Evolutionary conservation across 2,329 filamentous ascomycete genomes (phyloP).

Genomic region (Magnaporthiopsis incrustans): DNA sequence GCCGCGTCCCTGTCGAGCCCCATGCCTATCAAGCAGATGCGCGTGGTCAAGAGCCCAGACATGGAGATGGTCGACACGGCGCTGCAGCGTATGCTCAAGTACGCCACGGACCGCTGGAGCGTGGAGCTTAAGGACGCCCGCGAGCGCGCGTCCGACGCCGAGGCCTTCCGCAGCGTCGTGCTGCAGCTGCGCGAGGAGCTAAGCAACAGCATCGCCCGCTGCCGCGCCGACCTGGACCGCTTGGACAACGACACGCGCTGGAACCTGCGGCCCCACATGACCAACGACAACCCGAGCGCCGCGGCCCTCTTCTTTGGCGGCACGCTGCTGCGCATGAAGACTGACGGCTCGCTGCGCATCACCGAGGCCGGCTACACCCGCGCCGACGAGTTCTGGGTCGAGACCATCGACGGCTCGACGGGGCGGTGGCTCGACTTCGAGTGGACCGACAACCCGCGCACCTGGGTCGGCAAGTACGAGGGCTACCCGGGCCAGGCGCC

Average conservation of each 20-base stretch:
- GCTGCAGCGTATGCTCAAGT: background rate
- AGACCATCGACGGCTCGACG: background rate
- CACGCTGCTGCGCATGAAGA: background rate
- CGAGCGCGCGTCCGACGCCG: background rate
- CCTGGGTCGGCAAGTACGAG: constrained; percentile 17
- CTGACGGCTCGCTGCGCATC: background rate
- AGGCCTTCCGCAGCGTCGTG: background rate
- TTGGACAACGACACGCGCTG: background rate
- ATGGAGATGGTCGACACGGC: background rate
- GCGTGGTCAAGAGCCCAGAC: background rate
- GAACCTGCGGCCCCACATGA: background rate
- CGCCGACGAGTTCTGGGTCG: background rate
- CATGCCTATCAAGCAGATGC: constrained; percentile 4
- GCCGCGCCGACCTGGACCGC: background rate
- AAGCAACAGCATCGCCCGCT: background rate
- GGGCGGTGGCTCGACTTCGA: background rate
- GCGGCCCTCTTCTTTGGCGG: background rate
- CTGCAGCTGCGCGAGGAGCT: background rate
- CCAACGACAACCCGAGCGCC: background rate
- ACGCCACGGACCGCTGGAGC: background rate
- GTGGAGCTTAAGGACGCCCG: background rate
- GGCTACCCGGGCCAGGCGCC: constrained; percentile 39
- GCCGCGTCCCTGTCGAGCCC: background rate
- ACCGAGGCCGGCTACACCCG: no score
- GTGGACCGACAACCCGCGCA: background rate